These are phyloP conservation scores for Phytophthora syringae DNA, from an alignment of 352 stramenopile species.

Conservation along the genomic window DNA sequence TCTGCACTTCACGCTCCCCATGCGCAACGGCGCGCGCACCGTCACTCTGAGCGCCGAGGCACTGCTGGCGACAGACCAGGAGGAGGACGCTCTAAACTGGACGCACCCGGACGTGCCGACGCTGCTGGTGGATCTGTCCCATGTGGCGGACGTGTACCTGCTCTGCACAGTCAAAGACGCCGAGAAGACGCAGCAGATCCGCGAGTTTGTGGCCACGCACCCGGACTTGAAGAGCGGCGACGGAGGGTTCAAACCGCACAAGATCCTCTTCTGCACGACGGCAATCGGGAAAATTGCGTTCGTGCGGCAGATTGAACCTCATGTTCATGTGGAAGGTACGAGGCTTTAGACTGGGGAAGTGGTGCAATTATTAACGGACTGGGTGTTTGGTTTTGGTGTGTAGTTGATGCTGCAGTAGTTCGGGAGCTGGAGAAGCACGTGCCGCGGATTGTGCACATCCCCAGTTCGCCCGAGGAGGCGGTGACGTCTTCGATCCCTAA, in stretches of 20 bases:
- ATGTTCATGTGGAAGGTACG: constrained; percentile 82
- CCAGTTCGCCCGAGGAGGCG: constrained; percentile 28
- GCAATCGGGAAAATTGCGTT: constrained; percentile 82
- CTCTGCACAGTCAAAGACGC: constrained; percentile 52
- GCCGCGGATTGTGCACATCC: constrained; percentile 71
- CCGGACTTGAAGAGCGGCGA: constrained; percentile 37
- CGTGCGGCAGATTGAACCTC: constrained; percentile 87
- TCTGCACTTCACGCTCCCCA: constrained; percentile 66
- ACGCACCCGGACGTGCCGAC: constrained; percentile 45
- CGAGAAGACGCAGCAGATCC: constrained; percentile 43
- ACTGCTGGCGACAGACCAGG: constrained; percentile 45
- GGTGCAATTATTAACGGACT: too few species aligned
- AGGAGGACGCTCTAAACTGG: constrained; percentile 44
- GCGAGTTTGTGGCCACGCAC: constrained; percentile 49
- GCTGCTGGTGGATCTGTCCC: constrained; percentile 64
- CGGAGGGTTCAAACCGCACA: constrained; percentile 62
- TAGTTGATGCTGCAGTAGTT: constrained; percentile 65
- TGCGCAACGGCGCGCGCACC: constrained; percentile 63
- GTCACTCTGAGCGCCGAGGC: constrained; percentile 73
- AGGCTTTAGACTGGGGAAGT: too few species aligned
- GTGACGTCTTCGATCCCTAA: constrained; percentile 37
- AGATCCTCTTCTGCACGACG: constrained; percentile 86
- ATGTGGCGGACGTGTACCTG: constrained; percentile 73
- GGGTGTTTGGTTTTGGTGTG: constrained; percentile 10
- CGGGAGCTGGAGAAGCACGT: constrained; percentile 81